Evolutionary conservation across 2,329 filamentous ascomycete species (phyloP).

Genomic region (Fusarium sp.): DNA sequence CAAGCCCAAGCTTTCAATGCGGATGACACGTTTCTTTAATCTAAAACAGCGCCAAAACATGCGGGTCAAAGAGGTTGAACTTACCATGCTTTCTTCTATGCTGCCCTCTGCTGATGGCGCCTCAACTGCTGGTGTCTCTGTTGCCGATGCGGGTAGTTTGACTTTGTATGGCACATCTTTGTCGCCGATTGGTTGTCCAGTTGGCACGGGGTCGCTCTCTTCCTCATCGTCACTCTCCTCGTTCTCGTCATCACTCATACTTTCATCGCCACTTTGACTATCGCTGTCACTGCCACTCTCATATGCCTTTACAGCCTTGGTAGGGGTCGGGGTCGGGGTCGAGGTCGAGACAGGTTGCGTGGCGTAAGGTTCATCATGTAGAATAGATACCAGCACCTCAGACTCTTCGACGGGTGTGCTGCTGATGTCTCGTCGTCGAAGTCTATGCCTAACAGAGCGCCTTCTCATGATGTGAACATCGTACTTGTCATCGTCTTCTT

Average conservation of each 20-base stretch:
- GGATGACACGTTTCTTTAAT: not conserved
- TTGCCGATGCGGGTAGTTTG: slow-evolving; percentile 3
- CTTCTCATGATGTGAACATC: slow-evolving; percentile 36
- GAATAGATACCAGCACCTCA: slow-evolving; percentile 15
- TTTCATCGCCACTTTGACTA: slow-evolving; percentile 6
- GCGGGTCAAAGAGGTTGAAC: slow-evolving; percentile 11
- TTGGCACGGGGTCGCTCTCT: slow-evolving; percentile 1
- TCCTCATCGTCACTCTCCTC: slow-evolving; percentile 1
- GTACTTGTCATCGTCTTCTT: slow-evolving; percentile 36
- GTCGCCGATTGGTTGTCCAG: not conserved
- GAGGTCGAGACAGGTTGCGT: not conserved
- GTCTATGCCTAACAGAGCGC: slow-evolving; percentile 16
- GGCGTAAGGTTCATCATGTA: slow-evolving; percentile 1
- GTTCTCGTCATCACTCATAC: slow-evolving; percentile 3
- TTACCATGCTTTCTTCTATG: slow-evolving; percentile 32
- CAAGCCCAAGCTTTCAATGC: not conserved
- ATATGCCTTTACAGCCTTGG: not conserved
- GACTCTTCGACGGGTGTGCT: slow-evolving; percentile 13
- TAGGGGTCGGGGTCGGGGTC: not conserved
- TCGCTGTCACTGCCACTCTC: slow-evolving; percentile 8
- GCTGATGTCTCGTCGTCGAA: slow-evolving; percentile 23
- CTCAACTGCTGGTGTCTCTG: slow-evolving; percentile 12
- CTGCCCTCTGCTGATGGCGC: slow-evolving; percentile 30
- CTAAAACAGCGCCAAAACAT: not conserved
- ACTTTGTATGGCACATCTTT: not conserved